Evolutionary conservation across 2,329 filamentous ascomycete genomes (phyloP).

Genomic region (Didymella lethalis): DNA sequence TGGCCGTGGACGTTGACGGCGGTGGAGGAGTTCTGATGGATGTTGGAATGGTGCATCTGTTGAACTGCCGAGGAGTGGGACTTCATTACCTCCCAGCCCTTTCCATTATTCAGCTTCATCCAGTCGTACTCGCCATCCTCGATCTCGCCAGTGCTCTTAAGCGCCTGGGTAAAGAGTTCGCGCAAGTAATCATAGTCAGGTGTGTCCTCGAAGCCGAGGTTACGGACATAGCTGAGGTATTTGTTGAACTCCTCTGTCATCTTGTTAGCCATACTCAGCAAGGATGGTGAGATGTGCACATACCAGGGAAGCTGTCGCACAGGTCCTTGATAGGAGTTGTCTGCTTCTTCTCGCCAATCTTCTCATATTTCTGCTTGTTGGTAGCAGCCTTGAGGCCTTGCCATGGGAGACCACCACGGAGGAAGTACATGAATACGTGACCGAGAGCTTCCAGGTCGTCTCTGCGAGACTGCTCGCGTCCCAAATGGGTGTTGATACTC

Average conservation of each 20-base stretch:
- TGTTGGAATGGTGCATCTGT: conserved; percentile 76
- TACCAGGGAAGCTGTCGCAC: conserved; percentile 89
- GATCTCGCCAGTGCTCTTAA: conserved; percentile 92
- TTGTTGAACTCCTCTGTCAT: conserved; percentile 88
- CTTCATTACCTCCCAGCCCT: conserved; percentile 88
- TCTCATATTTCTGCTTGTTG: conserved; percentile 98
- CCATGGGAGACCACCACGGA: conserved; percentile 71
- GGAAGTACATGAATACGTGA: conserved; percentile 75
- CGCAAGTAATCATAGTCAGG: conserved; percentile 98
- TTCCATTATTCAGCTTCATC: conserved; percentile 96
- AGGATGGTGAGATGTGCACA: conserved; percentile 25
- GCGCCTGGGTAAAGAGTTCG: conserved; percentile 92
- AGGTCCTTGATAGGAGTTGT: conserved; percentile 96
- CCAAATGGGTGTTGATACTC: conserved; percentile 99
- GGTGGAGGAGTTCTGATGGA: conserved; percentile 79
- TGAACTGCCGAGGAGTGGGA: conserved; percentile 74
- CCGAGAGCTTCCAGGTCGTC: conserved; percentile 90
- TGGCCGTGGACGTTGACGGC: conserved; percentile 81
- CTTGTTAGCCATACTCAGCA: conserved; percentile 37
- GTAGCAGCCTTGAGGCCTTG: conserved; percentile 73
- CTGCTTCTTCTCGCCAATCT: conserved; percentile 99
- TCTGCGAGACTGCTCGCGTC: conserved; percentile 92
- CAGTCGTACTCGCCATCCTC: conserved; percentile 99
- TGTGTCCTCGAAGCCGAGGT: conserved; percentile 97
- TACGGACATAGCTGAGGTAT: conserved; percentile 95